Percentiles rank a stretch among this genome's conserved stretches.
phyloP scores from a whole-genome alignment of 163 green algal species.

The Chloromonas sp. region DNA sequence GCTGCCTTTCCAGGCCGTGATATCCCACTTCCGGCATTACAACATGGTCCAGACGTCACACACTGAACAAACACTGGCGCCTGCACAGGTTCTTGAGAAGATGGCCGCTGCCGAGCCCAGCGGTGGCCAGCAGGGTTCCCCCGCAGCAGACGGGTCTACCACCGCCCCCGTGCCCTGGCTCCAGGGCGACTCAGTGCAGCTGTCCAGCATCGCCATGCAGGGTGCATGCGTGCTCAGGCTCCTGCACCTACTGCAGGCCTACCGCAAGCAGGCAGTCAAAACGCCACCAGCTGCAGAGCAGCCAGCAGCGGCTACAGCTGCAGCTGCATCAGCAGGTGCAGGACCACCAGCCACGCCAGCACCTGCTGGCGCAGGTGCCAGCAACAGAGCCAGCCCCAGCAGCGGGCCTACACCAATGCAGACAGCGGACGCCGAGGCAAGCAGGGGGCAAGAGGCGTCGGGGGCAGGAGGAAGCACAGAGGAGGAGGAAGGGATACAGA shows the following conservation, averaged over 20 bases:
- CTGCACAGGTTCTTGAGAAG: background rate
- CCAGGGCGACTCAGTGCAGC: too few relatives aligned
- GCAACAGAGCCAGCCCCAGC: slow-evolving; percentile 3
- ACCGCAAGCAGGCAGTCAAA: slow-evolving; percentile 28
- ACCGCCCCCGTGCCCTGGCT: too few relatives aligned
- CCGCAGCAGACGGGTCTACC: slow-evolving; percentile 1
- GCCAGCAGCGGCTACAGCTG: background rate
- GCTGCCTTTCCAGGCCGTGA: too few relatives aligned
- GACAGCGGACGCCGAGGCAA: background rate
- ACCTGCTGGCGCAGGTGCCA: background rate
- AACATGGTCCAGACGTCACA: too few relatives aligned
- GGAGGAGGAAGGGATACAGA: background rate
- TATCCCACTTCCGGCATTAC: too few relatives aligned
- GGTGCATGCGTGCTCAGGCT: slow-evolving; percentile 58
- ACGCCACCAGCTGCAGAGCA: slow-evolving; percentile 7
- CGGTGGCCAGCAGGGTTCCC: background rate
- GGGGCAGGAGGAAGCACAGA: slow-evolving; percentile 5
- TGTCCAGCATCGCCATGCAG: slow-evolving; percentile 20
- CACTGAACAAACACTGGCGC: background rate
- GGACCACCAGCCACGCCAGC: background rate
- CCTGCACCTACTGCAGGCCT: slow-evolving; percentile 55
- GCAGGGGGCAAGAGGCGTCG: background rate
- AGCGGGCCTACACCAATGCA: background rate
- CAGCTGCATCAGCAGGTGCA: slow-evolving; percentile 1
- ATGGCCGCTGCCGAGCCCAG: too few relatives aligned